Conservation (phyloP, 176 grass and related monocot species). For the Rhynchospora tenuis region DNA sequence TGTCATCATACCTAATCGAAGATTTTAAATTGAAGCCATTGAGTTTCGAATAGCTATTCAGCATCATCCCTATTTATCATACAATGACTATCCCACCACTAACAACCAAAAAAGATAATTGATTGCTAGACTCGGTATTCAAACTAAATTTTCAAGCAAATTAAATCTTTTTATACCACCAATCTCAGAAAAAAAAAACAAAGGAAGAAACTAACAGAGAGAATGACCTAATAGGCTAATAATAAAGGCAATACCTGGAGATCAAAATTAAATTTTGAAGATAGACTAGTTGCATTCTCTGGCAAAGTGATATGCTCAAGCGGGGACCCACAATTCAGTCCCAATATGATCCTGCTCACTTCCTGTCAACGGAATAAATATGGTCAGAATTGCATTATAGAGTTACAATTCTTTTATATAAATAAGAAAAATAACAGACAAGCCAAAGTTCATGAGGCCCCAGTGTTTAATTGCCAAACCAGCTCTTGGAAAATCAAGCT, state of each 20-base stretch:
- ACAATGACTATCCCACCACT: too few relatives aligned
- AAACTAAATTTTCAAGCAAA: background rate
- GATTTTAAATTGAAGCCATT: background rate
- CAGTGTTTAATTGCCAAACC: background rate
- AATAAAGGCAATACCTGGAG: conserved; percentile 49
- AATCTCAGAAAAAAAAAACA: background rate
- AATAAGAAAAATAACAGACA: background rate
- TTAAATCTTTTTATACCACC: background rate
- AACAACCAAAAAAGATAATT: background rate
- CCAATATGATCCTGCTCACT: conserved; percentile 66
- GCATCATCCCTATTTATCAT: background rate
- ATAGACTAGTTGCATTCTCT: conserved; percentile 35
- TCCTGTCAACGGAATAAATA: conserved; percentile 47
- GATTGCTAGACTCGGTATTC: background rate
- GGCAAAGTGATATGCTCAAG: conserved; percentile 46
- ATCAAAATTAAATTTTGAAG: conserved; percentile 57
- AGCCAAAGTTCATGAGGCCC: background rate
- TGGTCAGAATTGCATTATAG: conserved; percentile 9
- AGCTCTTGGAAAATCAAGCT: background rate
- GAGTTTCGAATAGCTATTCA: background rate
- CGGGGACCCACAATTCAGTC: conserved; percentile 64
- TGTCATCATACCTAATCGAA: too few relatives aligned
- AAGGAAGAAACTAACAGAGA: background rate
- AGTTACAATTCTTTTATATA: background rate
- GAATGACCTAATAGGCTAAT: background rate